phyloP scores from a whole-genome alignment of 2,329 filamentous ascomycete species.

The Hymenoscyphus infarciens region DNA sequence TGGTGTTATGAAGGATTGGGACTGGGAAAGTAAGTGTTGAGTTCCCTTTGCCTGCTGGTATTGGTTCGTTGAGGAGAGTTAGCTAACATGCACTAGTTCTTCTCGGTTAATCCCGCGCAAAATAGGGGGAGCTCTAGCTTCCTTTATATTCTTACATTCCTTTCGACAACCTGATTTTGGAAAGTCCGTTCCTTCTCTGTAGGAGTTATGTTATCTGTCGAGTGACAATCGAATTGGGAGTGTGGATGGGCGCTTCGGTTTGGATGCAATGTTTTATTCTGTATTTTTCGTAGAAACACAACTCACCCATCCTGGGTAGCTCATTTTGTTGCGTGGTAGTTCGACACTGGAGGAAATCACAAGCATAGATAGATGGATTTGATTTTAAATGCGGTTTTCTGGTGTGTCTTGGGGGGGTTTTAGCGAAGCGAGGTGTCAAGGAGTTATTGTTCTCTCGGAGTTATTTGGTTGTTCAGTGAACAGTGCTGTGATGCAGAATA shows the following conservation, averaged over 20 bases:
- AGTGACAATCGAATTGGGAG: neutral
- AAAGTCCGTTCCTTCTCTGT: neutral
- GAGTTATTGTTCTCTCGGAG: neutral
- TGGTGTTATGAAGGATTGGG: slow-evolving; percentile 68
- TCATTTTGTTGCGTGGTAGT: neutral
- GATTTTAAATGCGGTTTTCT: neutral
- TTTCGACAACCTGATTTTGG: neutral
- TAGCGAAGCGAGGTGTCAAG: slow-evolving; percentile 1
- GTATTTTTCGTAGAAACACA: slow-evolving; percentile 1
- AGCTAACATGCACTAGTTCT: neutral
- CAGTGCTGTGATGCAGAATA: neutral
- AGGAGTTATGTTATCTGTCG: neutral
- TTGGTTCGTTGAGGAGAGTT: neutral
- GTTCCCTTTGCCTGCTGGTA: neutral
- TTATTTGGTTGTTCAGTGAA: neutral
- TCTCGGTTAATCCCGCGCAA: neutral
- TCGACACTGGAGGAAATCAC: neutral
- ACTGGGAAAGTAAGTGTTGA: slow-evolving; percentile 61
- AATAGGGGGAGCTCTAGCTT: neutral
- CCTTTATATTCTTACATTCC: neutral
- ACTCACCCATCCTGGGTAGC: neutral
- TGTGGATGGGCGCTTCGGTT: neutral
- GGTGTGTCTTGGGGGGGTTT: neutral
- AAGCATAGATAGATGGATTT: neutral
- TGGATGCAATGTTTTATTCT: neutral